Conservation (phyloP, 2,329 filamentous ascomycete species). For the Clonostachys solani region DNA sequence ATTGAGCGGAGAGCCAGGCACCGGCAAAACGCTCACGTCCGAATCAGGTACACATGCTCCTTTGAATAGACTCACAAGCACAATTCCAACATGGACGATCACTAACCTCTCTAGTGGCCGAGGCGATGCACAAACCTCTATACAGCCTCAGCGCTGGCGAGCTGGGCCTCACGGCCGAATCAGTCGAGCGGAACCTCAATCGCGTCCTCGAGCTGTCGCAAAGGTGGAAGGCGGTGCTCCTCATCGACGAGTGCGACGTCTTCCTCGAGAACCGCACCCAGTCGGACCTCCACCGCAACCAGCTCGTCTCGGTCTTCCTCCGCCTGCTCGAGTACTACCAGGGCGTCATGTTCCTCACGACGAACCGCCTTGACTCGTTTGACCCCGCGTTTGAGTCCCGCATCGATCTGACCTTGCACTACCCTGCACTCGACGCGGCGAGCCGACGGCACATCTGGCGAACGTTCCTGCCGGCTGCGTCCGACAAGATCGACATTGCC, state of each 20-base stretch:
- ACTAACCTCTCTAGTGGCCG: conserved; percentile 25
- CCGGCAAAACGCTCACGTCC: conserved; percentile 53
- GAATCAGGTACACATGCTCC: conserved; percentile 28
- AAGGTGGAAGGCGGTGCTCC: conserved; percentile 44
- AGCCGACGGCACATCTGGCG: neutral
- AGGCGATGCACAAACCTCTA: conserved; percentile 43
- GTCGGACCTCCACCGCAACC: conserved; percentile 37
- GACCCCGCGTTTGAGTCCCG: conserved; percentile 42
- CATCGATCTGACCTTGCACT: conserved; percentile 44
- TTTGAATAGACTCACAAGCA: neutral
- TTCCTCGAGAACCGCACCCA: conserved; percentile 48
- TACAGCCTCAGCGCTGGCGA: conserved; percentile 40
- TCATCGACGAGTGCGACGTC: conserved; percentile 58
- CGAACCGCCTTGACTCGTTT: conserved; percentile 41
- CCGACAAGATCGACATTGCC: neutral
- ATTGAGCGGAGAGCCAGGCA: conserved; percentile 45
- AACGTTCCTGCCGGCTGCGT: neutral
- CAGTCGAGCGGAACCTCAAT: conserved; percentile 35
- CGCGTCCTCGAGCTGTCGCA: conserved; percentile 43
- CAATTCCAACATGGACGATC: no score
- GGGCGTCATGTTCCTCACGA: conserved; percentile 45
- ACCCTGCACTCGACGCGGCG: conserved; percentile 23
- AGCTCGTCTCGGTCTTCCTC: conserved; percentile 42
- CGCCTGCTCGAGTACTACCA: conserved; percentile 47
- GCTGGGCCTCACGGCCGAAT: conserved; percentile 28